phyloP scores from a whole-genome alignment of 768 basidiomycete species.

The Flagelloscypha sp. region DNA sequence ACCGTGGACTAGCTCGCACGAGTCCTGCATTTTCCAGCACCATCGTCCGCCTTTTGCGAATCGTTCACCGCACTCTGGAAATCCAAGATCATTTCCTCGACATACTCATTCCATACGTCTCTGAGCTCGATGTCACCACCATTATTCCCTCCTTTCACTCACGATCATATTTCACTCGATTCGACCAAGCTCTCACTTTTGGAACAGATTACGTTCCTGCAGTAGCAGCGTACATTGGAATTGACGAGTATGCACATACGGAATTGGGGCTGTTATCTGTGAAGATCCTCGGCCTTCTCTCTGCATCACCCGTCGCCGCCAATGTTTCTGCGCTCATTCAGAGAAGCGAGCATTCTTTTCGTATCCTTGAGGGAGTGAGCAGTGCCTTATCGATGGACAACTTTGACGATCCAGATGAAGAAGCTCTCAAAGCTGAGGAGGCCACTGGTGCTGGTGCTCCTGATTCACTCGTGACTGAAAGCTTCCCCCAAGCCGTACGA shows the following conservation, averaged over 20 bases:
- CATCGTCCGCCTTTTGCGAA: constrained; percentile 73
- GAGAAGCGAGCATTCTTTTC: constrained; percentile 74
- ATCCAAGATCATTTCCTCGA: constrained; percentile 88
- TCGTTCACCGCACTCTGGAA: constrained; percentile 73
- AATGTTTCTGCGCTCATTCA: constrained; percentile 74
- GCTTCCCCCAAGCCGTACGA: constrained; percentile 61
- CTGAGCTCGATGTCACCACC: constrained; percentile 51
- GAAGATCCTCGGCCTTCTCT: constrained; percentile 64
- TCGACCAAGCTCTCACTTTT: constrained; percentile 71
- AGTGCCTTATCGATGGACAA: constrained; percentile 56
- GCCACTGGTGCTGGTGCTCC: constrained; percentile 69
- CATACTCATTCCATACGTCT: constrained; percentile 70
- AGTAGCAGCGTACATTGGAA: constrained; percentile 71
- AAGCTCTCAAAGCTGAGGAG: constrained; percentile 54
- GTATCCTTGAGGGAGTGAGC: constrained; percentile 75
- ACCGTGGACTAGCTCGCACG: constrained; percentile 59
- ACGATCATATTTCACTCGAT: constrained; percentile 60
- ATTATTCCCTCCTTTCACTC: constrained; percentile 49
- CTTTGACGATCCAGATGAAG: constrained; percentile 47
- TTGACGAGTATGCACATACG: constrained; percentile 52
- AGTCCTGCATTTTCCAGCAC: constrained; percentile 66
- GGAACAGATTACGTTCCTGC: constrained; percentile 67
- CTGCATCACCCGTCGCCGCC: constrained; percentile 57
- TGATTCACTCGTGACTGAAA: constrained; percentile 36
- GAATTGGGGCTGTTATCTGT: constrained; percentile 72